phyloP scores from a whole-genome alignment of 352 stramenopile species.

The Phytophthora fragariaefolia region DNA sequence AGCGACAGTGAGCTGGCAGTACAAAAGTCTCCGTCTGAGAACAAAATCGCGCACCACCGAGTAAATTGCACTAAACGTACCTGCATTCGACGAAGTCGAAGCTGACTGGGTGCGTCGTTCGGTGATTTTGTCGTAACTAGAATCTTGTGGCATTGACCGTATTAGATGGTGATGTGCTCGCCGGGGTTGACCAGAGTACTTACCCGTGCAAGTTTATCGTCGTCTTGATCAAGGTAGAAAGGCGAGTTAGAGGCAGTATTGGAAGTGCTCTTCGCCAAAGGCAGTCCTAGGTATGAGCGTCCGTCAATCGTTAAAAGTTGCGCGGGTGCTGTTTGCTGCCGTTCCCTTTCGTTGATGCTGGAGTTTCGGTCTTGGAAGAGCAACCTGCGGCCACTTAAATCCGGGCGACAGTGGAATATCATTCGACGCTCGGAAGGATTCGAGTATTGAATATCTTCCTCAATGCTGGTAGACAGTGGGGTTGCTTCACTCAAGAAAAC shows the following conservation, averaged over 20 bases:
- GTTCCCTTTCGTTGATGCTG: not conserved
- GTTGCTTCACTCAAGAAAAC: slow-evolving; percentile 24
- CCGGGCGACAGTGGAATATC: slow-evolving; percentile 54
- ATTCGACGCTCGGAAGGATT: slow-evolving; percentile 36
- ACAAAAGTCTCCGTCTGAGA: too few relatives aligned
- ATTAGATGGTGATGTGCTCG: not conserved
- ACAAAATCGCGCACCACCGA: not conserved
- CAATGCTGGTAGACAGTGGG: slow-evolving; percentile 12
- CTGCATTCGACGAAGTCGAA: slow-evolving; percentile 48
- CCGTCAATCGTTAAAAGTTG: slow-evolving; percentile 62
- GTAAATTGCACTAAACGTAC: not conserved
- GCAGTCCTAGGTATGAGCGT: slow-evolving; percentile 48
- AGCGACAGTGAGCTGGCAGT: slow-evolving; percentile 15
- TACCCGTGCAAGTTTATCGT: slow-evolving; percentile 28
- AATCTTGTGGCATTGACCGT: slow-evolving; percentile 11
- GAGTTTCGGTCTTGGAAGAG: slow-evolving; percentile 45
- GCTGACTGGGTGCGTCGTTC: slow-evolving; percentile 38
- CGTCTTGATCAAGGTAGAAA: slow-evolving; percentile 12
- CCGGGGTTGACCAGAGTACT: not conserved
- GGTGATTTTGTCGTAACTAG: slow-evolving; percentile 55
- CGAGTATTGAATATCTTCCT: slow-evolving; percentile 4
- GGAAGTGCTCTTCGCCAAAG: slow-evolving; percentile 11
- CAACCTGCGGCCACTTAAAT: slow-evolving; percentile 48
- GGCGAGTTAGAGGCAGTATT: slow-evolving; percentile 1
- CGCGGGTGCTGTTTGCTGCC: slow-evolving; percentile 36